These are phyloP conservation scores for Arachnopeziza araneosa DNA, from an alignment of 2,329 filamentous ascomycete genomes.

Conservation along the genomic window DNA sequence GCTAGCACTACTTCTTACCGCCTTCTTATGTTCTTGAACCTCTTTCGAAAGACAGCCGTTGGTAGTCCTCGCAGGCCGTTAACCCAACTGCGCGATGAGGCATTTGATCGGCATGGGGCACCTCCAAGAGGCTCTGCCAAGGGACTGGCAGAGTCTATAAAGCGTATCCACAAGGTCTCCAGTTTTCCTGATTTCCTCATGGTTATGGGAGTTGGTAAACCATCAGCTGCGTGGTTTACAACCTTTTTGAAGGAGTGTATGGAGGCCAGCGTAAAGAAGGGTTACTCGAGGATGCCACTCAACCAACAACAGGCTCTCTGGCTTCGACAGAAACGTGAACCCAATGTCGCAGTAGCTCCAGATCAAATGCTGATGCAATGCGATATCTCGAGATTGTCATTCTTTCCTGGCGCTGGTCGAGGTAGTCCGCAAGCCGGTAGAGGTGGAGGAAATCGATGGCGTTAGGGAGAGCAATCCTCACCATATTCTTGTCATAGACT, in stretches of 20 bases:
- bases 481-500: not conserved
- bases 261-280: slow-evolving; percentile 29
- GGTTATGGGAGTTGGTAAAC: slow-evolving; percentile 37
- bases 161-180: slow-evolving; percentile 37
- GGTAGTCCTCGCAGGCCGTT: slow-evolving; percentile 33
- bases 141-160: slow-evolving; percentile 38
- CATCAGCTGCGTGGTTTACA: slow-evolving; percentile 28
- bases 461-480: not conserved
- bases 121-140: slow-evolving; percentile 38
- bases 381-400: not conserved
- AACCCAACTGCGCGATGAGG: slow-evolving; percentile 36
- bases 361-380: not conserved
- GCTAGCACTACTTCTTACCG: slow-evolving; percentile 43
- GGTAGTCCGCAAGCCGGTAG: not conserved
- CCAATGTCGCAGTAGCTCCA: slow-evolving; percentile 8
- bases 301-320: slow-evolving; percentile 19
- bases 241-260: slow-evolving; percentile 33
- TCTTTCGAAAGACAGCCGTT: slow-evolving; percentile 42
- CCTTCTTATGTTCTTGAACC: slow-evolving; percentile 47
- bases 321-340: slow-evolving; percentile 21
- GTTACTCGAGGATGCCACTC: slow-evolving; percentile 29
- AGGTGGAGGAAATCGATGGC: not conserved
- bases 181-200: slow-evolving; percentile 38
- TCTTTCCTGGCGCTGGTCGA: not conserved
- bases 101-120: slow-evolving; percentile 42